Base-by-base conservation (phyloP, 1,284 basidiomycete genomes). In the Leccinum subrobustum region DNA sequence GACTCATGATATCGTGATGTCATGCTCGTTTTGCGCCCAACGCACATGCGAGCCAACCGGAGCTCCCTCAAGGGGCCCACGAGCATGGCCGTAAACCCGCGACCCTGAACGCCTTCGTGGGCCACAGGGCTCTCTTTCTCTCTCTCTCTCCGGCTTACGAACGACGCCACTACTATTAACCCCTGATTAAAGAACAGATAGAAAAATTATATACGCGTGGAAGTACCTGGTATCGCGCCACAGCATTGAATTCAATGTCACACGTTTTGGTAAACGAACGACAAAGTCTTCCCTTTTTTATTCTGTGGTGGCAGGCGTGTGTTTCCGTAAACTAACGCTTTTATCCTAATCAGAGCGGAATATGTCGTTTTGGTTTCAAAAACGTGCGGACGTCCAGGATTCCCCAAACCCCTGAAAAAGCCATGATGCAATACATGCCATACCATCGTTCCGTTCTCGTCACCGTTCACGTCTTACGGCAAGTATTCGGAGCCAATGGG, bases 31-130 rank as follows among this genome's bases (percentile, higher is more conserved):
- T 51, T 51, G 25, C 25, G 48, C 48, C 48, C 47, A 37, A 35
- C 52, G 39, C 39, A 59, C 52, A 18, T 50, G 29, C 53, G 3
- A 39, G 35, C 20, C 8, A 18, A 16, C 52, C 23, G 48, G 25
- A 27, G 27, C 23, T 50, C 14, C 5, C 47, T 25, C 23, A 25
- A 25, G 48, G 16, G 52, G 12, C 1, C 6, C 16, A 7, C 25
- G 16, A 27, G 33, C 25, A 44, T 44, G 20, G 54, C 58, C 52
- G 48, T 52, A 54, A 60, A 52, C 60, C 60, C 64, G 51, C 31
- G 56, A 57, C 66, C 65, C 67, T 69, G 60, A 54, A 52, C 27
- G 27, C 57, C 59, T 23, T 27, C 25, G 20, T 47, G 44, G 44
- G 44, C 44, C 44, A 47, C 44, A 47, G 44, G 18, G 18, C 44